Conservation (phyloP, 352 stramenopile species). For the Phytopythium litorale region DNA sequence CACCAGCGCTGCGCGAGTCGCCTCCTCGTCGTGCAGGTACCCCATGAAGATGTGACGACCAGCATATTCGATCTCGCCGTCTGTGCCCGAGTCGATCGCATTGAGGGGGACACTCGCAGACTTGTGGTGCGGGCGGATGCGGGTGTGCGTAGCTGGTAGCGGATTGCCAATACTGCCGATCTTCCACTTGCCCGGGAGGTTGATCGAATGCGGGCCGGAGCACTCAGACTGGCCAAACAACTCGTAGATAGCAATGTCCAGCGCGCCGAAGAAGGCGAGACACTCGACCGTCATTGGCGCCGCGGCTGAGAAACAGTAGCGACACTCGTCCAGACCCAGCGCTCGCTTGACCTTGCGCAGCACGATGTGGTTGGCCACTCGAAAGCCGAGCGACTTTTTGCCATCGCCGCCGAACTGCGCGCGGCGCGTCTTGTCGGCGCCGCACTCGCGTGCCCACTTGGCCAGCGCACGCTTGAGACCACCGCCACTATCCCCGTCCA, state of each 20-base stretch:
- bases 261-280: constrained; percentile 86
- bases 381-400: constrained; percentile 61
- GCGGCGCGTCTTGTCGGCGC: constrained; percentile 47
- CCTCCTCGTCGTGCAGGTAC: constrained; percentile 57
- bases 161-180: constrained; percentile 76
- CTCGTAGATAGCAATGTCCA: constrained; percentile 94
- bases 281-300: constrained; percentile 55
- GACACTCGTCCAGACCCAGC: constrained; percentile 79
- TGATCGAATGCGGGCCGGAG: constrained; percentile 80
- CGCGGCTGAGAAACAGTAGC: constrained; percentile 81
- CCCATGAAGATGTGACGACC: constrained; percentile 74
- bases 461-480: constrained; percentile 81
- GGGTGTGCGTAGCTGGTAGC: constrained; percentile 44
- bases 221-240: constrained; percentile 91
- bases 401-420: constrained; percentile 64
- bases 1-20: constrained; percentile 46
- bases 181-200: constrained; percentile 76
- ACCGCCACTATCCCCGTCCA: constrained; percentile 16
- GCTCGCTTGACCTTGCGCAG: constrained; percentile 74
- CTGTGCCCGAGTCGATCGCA: constrained; percentile 10
- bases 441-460: constrained; percentile 78
- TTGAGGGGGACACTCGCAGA: neutral
- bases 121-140: constrained; percentile 28
- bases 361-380: constrained; percentile 80
- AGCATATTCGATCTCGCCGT: constrained; percentile 60